Percentiles rank a stretch among this genome's conserved stretches.
Conservation (phyloP, 2,329 filamentous ascomycete species). For the Neonectria faginata region DNA sequence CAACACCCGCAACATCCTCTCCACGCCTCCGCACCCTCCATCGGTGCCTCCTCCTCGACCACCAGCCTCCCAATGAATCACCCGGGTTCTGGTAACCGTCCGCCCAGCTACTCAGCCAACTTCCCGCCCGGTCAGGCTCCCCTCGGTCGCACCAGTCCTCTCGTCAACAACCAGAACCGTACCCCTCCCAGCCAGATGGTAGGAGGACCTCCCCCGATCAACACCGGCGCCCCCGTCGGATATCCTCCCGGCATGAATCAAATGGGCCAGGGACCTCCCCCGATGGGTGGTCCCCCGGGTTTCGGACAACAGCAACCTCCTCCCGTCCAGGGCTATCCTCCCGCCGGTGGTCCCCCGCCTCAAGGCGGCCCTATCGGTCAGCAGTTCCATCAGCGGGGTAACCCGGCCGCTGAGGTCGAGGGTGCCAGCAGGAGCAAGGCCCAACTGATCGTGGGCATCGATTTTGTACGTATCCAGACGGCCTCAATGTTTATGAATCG, state of each 20-base stretch:
- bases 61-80: constrained; percentile 71
- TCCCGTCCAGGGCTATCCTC: constrained; percentile 57
- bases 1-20: constrained; percentile 36
- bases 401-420: constrained; percentile 79
- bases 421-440: constrained; percentile 91
- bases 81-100: constrained; percentile 68
- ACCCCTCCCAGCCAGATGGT: constrained; percentile 71
- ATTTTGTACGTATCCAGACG: constrained; percentile 77
- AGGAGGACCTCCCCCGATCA: constrained; percentile 75
- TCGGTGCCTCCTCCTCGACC: constrained; percentile 58
- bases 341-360: constrained; percentile 54
- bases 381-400: constrained; percentile 57
- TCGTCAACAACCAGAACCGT: constrained; percentile 60
- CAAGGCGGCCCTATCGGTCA: constrained; percentile 54
- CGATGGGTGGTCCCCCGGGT: constrained; percentile 52
- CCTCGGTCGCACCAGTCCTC: constrained; percentile 66
- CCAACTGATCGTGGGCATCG: constrained; percentile 97
- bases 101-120: constrained; percentile 72
- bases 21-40: constrained; percentile 47
- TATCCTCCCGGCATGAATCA: constrained; percentile 68
- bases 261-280: constrained; percentile 57
- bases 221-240: constrained; percentile 70
- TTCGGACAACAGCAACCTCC: constrained; percentile 54
- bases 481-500: neutral
- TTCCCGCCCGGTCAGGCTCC: constrained; percentile 62